Base-by-base conservation (phyloP, 2,329 filamentous ascomycete genomes). In the Xylariaceae sp. region DNA sequence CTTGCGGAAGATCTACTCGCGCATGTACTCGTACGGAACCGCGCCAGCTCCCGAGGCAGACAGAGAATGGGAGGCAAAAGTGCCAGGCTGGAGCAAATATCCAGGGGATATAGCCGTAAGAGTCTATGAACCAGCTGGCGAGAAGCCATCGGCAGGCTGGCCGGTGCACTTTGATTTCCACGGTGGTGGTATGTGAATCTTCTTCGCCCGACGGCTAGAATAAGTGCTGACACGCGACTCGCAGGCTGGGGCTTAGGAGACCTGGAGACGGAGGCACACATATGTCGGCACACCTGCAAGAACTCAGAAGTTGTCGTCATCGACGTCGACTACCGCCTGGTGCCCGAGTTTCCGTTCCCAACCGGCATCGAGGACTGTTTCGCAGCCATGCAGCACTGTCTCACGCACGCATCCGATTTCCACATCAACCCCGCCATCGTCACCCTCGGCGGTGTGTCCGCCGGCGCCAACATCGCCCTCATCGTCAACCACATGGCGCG, bases 401-500 rank as follows among this genome's bases (percentile, higher is more conserved):
- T 39, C 11, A 19, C 13, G 28, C 13, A 22, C n/a, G 24, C 37
- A 4, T 13, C 7, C 8, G 26, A 32, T 8, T 39, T 39, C 26
- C 8, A 19, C 24, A 31, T 39, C 13, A 22, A 32, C 9, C 12
- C 28, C 26, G 24, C 8, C 9, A 32, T 6, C 26, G 16, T 39
- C 9, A 9, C 37, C 7, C 12, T 73, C 0, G 70, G 71, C 4
- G 71, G 71, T 33, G 63, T 71, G 1, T 72, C 68, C 2, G 68
- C 69, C 0, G 72, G 72, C 9, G 71, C 53, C 2, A 64, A 57
- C 45, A 62, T 72, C 39, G 55, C 65, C 1, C 57, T 67, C 17
- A 58, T 60, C 3, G 46, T 66, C 17, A 61, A 60, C 0, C 68
- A 72, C 47, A 53, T 69, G 4, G 66, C 68, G 3, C 58, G 68